Evolutionary conservation across 1,284 basidiomycete species (phyloP).

Genomic region (Irpex sp.): DNA sequence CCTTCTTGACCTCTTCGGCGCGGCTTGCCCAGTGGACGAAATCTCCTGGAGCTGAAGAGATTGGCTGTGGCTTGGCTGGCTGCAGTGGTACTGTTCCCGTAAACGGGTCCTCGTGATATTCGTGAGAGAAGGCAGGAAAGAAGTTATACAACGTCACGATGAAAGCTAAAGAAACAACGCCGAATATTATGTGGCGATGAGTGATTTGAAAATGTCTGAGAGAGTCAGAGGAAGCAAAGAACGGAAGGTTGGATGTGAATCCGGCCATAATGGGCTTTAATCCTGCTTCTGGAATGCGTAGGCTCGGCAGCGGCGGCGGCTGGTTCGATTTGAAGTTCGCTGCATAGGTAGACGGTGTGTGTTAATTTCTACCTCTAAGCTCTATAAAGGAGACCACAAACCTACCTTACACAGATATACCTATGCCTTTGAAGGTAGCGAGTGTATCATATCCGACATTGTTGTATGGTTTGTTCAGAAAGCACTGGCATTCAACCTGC

Average conservation of each 20-base stretch:
- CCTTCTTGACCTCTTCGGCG: constrained; percentile 50
- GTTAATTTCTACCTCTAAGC: too few species aligned
- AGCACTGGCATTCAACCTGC: too few species aligned
- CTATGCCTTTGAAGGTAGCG: too few species aligned
- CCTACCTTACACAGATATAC: too few species aligned
- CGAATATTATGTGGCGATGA: neutral
- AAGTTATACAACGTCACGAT: neutral
- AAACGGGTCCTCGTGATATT: neutral
- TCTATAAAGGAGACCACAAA: too few species aligned
- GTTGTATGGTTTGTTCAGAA: too few species aligned
- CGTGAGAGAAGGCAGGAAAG: neutral
- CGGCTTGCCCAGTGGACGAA: constrained; percentile 40
- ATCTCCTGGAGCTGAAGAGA: neutral
- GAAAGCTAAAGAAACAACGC: neutral
- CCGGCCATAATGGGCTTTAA: neutral
- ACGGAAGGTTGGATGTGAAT: neutral
- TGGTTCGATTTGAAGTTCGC: too few species aligned
- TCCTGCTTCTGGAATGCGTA: too few species aligned
- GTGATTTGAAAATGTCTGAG: neutral
- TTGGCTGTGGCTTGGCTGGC: neutral
- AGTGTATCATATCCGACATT: too few species aligned
- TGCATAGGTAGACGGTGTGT: too few species aligned
- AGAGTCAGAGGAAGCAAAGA: neutral
- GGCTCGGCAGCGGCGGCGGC: too few species aligned
- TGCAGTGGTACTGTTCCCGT: neutral